phyloP scores from a whole-genome alignment of 495 filamentous ascomycete species.

The Podospora bellae-mahoneyi region DNA sequence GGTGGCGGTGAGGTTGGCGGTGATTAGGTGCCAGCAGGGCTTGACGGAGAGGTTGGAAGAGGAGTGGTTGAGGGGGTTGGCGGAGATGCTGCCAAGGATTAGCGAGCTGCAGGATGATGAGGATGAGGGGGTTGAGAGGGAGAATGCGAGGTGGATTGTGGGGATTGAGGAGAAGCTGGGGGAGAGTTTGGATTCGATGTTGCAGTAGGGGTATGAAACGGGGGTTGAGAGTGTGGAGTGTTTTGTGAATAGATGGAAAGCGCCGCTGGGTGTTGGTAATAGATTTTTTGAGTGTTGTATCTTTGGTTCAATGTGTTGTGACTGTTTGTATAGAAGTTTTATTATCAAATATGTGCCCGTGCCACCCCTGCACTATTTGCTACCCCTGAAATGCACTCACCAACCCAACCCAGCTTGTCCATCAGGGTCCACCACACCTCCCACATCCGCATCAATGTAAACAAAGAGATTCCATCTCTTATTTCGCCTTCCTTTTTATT shows the following conservation, averaged over 20 bases:
- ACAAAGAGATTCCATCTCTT: neutral
- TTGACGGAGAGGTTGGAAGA: constrained; percentile 78
- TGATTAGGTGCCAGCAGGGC: constrained; percentile 71
- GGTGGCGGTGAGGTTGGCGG: constrained; percentile 65
- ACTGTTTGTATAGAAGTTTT: too few species aligned
- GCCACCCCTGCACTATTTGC: too few species aligned
- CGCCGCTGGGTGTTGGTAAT: neutral
- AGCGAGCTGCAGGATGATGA: constrained; percentile 95
- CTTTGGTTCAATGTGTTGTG: too few species aligned
- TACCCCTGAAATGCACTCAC: too few species aligned
- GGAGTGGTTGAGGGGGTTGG: constrained; percentile 84
- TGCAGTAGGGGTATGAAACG: constrained; percentile 53
- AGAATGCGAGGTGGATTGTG: constrained; percentile 81
- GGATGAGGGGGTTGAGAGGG: constrained; percentile 83
- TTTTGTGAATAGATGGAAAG: neutral
- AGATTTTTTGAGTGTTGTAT: neutral
- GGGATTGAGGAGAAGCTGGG: constrained; percentile 83
- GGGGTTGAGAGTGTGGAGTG: neutral
- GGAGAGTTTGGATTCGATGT: constrained; percentile 83
- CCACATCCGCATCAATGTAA: neutral
- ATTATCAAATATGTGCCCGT: too few species aligned
- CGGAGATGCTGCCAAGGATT: constrained; percentile 93
- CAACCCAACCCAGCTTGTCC: too few species aligned
- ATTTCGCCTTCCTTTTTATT: neutral
- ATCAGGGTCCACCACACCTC: too few species aligned